A percentile compares a stretch with the other conserved stretches of the same genome.
phyloP scores from a whole-genome alignment of 371 early-diverging fungal genomes.

The Mortierella sp. region DNA sequence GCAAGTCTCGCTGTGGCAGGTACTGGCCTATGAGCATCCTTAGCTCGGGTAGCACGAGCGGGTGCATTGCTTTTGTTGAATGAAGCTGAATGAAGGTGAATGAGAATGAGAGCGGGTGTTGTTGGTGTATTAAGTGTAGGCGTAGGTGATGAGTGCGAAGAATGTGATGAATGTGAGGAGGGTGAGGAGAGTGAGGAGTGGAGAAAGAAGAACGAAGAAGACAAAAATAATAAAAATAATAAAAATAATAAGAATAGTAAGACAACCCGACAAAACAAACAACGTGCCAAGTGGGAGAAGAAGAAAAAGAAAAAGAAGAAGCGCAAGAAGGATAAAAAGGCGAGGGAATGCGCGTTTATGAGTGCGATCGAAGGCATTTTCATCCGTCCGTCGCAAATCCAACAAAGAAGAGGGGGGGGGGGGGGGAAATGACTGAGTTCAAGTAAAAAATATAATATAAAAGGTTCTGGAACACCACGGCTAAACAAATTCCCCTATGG shows the following conservation, averaged over 20 bases:
- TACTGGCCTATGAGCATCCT: conserved; percentile 28
- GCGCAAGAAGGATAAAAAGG: not conserved
- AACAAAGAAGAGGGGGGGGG: too few relatives aligned
- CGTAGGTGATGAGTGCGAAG: not conserved
- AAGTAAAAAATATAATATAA: not conserved
- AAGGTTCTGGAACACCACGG: not conserved
- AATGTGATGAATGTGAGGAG: not conserved
- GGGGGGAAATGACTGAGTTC: too few relatives aligned
- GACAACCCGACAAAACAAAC: not conserved
- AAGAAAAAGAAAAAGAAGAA: not conserved
- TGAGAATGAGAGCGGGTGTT: not conserved
- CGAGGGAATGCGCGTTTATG: not conserved
- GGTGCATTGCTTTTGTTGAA: conserved; percentile 5
- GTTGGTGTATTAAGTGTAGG: not conserved
- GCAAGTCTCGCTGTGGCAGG: conserved; percentile 26
- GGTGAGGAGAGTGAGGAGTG: not conserved
- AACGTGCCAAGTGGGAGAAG: not conserved
- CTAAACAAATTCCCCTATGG: not conserved
- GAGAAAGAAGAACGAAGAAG: not conserved
- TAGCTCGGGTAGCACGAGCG: conserved; percentile 35
- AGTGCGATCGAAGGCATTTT: not conserved
- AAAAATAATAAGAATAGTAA: not conserved
- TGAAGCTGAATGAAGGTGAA: not conserved
- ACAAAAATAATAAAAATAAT: not conserved
- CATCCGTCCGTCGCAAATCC: too few relatives aligned